Conservation (phyloP, 345 rosid species). For the Hypericum perforatum region DNA sequence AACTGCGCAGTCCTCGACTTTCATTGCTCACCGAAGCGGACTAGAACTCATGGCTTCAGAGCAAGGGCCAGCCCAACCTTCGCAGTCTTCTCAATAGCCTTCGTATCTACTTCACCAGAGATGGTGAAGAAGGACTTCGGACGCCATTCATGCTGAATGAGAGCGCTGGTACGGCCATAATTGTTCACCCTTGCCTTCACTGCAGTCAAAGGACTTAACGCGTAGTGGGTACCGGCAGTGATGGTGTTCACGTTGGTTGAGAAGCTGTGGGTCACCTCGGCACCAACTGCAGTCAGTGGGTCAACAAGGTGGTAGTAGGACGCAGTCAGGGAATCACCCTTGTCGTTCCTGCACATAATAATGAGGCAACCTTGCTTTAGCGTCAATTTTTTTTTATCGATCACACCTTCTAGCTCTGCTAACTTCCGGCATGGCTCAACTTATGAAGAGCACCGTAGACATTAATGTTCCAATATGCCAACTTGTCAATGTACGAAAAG, state of each 20-base stretch:
- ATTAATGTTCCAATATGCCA: too few species aligned
- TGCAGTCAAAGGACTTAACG: conserved; percentile 27
- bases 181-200: conserved; percentile 37
- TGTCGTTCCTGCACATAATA: too few species aligned
- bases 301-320: too few species aligned
- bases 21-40: not conserved
- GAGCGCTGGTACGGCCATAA: conserved; percentile 24
- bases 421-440: too few species aligned
- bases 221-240: conserved; percentile 32
- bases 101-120: conserved; percentile 34
- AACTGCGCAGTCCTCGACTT: not conserved
- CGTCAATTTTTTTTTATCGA: too few species aligned
- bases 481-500: too few species aligned
- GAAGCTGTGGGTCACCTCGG: too few species aligned
- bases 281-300: too few species aligned
- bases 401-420: too few species aligned
- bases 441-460: too few species aligned
- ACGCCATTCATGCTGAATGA: conserved; percentile 28
- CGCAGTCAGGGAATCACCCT: too few species aligned
- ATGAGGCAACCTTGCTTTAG: too few species aligned
- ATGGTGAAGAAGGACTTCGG: conserved; percentile 23
- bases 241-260: not conserved
- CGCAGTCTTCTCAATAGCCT: conserved; percentile 17
- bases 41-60: conserved; percentile 15
- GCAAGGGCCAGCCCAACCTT: conserved; percentile 39